Conservation (phyloP, 257 asterid genomes). For the Fraxinus cuspidata region DNA sequence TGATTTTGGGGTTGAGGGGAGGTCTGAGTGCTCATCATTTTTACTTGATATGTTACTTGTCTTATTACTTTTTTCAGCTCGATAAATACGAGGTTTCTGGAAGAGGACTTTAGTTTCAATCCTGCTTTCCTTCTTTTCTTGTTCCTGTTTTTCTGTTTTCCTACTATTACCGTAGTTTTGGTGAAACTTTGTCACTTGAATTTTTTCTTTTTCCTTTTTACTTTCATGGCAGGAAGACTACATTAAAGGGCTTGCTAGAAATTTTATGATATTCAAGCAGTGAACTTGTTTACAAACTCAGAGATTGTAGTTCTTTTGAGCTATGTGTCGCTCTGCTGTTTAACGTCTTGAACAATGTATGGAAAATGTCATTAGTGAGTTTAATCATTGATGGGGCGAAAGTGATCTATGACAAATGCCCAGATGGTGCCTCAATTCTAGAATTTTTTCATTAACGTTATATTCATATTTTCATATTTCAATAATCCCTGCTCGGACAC, state of each 20-base stretch:
- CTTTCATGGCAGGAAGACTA: slow-evolving; percentile 28
- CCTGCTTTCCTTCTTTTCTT: neutral
- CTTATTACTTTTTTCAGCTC: neutral
- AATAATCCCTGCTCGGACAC: neutral
- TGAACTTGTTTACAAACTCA: neutral
- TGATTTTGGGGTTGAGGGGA: neutral
- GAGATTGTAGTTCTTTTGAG: neutral
- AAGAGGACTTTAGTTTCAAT: neutral
- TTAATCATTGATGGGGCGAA: neutral
- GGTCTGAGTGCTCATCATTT: neutral
- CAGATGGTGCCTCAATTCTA: neutral
- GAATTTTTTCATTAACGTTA: neutral
- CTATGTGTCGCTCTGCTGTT: neutral
- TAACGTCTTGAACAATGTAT: neutral
- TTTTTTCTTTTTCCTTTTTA: neutral
- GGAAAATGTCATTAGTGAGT: neutral
- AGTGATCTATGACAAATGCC: neutral
- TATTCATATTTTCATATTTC: neutral
- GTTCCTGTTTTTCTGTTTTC: neutral
- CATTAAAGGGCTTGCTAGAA: neutral
- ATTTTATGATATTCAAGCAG: slow-evolving; percentile 19
- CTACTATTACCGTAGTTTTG: neutral
- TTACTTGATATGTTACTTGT: neutral
- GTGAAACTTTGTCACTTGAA: neutral
- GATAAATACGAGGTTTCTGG: neutral